Evolutionary conservation across 2,329 filamentous ascomycete genomes (phyloP), one percentile per base, ranked within the genome.

Genomic region (Colletotrichum eleusines): DNA sequence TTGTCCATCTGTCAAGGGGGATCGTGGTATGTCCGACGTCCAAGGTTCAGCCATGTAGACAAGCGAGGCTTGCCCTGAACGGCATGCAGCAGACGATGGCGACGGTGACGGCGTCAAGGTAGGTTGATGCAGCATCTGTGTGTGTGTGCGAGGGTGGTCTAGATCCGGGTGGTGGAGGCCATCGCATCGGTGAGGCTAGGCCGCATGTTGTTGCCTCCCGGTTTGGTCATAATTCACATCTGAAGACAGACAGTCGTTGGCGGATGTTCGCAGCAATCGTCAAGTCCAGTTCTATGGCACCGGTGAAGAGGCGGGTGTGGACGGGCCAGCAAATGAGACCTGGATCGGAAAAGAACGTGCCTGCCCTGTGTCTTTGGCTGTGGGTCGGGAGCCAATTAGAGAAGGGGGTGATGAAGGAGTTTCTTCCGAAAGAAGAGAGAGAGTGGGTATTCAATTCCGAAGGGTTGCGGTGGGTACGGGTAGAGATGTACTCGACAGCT

Each of bases 281-380:
- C 65, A 69, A 63, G 69, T 68, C 69, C 69, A 54, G 59, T 46
- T 71, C 69, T 71, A 63, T 63, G 69, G 69, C 69, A 71, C 69
- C 65, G 69, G 69, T 63, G 59, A 63, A 63, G 65, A 55, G 35
- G 54, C 65, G 44, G 59, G 64, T 68, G 59, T 53, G 59, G 59
- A 33, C 23, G 65, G 59, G 64, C 35, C 35, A 53, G 53, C 69
- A 63, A 71, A 69, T 71, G 64, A 48, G 58, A 63, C 28, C 35
- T 54, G 58, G 68, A 71, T 68, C 64, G 64, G 68, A 59, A 53
- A 71, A 63, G 28, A 38, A 50, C 18, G 18, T 50, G 48, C n/a
- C 63, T 28, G 35, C 57, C 50, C 40, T 55, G 55, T 62, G 35
- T 38, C 44, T 63, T 33, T 8, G 44, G 35, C 46, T 26, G 35